Conservation (phyloP, 768 basidiomycete species). For the Boletus vinaceobasis region DNA sequence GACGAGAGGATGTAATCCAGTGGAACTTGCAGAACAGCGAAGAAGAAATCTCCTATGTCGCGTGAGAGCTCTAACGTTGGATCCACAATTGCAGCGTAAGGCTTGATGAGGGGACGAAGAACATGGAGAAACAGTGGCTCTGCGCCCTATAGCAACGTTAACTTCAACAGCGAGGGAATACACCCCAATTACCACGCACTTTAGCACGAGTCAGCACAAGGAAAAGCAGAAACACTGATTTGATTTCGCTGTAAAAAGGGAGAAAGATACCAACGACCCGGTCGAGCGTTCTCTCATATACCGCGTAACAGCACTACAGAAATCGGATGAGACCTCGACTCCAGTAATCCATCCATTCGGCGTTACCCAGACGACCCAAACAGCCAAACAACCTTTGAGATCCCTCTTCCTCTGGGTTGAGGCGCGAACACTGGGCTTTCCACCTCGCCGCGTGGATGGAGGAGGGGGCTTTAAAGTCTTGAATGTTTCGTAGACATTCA, state of each 20-base stretch:
- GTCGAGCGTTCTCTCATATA: constrained; percentile 68
- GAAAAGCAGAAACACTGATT: constrained; percentile 68
- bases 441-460: constrained; percentile 45
- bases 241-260: constrained; percentile 84
- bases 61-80: constrained; percentile 55
- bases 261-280: constrained; percentile 63
- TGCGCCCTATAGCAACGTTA: constrained; percentile 55
- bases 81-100: constrained; percentile 68
- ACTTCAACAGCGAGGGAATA: not conserved
- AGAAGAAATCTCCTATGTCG: constrained; percentile 62
- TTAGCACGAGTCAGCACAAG: constrained; percentile 72
- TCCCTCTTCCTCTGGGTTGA: constrained; percentile 74
- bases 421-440: constrained; percentile 63
- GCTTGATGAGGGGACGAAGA: constrained; percentile 74
- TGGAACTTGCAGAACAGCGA: constrained; percentile 41
- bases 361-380: constrained; percentile 85
- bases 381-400: constrained; percentile 79
- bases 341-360: constrained; percentile 5
- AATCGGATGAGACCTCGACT: constrained; percentile 11
- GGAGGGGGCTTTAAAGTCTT: constrained; percentile 74
- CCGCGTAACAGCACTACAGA: constrained; percentile 59
- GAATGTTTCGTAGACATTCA: constrained; percentile 82
- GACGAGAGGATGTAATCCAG: constrained; percentile 33
- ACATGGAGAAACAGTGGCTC: constrained; percentile 83
- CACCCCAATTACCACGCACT: constrained; percentile 39